Evolutionary conservation across 2,329 filamentous ascomycete genomes (phyloP), one percentile per base, ranked within the genome.

Genomic region (Sporothrix humicola): DNA sequence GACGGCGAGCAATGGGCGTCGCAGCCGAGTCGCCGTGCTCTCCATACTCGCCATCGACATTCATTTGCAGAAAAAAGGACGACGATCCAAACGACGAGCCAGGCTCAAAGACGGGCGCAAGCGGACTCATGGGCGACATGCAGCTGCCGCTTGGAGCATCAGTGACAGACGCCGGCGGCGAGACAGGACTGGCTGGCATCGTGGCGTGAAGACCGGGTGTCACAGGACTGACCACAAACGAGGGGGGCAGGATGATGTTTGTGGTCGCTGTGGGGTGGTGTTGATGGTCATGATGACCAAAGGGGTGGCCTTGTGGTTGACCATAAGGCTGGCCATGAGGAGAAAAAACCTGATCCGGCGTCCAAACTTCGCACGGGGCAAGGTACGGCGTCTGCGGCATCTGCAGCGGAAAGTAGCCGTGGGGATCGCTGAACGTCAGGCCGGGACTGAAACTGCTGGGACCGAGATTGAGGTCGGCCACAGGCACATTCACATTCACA

Each of bases 81-180:
- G 42, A 15, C 42, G 61, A 46, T n/a, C 10, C 37, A 65, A 61
- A 71, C n/a, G 63, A 61, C 4, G 13, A 54, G 48, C 61, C 20
- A 0, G 82, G 82, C 12, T 81, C 69, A 74, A 84, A 84, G 9
- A 79, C 78, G 0, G 80, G 77, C 0, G 80, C 73, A 0, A 76
- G 68, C 9, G 73, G 73, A 12, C 73, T 75, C 72, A 74, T 59
- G 13, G 71, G 73, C 2, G 72, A 74, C 37, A 59, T 56, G 46
- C 17, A 31, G 61, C 48, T 37, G 26, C 44, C 26, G 12, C 12
- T 52, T 31, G 9, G 0, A 15, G 20, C 61, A 23, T 7, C 42
- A 7, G 65, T 20, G 5, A 54, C 15, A 3, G 61, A 61, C 1
- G n/a, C 42, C 7, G 71, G 4, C 13, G 58, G 20, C 9, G 50